Evolutionary conservation across 164 flowering plant species (phyloP).

Genomic region (Piper betle): DNA sequence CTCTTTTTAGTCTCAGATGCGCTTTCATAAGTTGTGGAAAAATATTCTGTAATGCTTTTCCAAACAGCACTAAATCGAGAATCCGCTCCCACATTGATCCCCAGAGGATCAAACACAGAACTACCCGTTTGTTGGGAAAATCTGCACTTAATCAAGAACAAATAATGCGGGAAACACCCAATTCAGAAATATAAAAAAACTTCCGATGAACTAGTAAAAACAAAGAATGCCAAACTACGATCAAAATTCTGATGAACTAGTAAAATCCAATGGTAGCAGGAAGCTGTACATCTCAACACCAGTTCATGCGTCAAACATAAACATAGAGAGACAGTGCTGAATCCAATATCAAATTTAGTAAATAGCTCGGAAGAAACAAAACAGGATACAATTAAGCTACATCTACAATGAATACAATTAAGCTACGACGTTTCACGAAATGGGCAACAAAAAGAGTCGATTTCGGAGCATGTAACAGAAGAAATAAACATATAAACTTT

Average conservation of each 20-base stretch:
- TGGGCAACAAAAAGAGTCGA: neutral
- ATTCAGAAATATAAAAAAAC: neutral
- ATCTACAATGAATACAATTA: neutral
- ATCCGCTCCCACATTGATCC: conserved; percentile 38
- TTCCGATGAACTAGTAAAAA: neutral
- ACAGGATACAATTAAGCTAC: neutral
- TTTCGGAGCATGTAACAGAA: neutral
- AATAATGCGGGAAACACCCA: conserved; percentile 6
- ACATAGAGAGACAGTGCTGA: too few species aligned
- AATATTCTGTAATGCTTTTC: conserved; percentile 30
- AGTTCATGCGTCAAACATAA: too few species aligned
- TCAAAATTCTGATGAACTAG: neutral
- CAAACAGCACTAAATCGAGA: conserved; percentile 31
- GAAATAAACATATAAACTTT: neutral
- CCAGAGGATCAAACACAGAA: conserved; percentile 77
- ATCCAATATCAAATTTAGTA: too few species aligned
- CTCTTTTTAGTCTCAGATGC: conserved; percentile 55
- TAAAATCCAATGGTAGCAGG: neutral
- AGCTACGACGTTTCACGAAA: neutral
- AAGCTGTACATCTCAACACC: too few species aligned
- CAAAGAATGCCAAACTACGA: neutral
- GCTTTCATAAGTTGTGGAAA: conserved; percentile 48
- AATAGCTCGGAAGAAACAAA: neutral
- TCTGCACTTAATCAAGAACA: conserved; percentile 24
- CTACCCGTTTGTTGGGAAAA: conserved; percentile 14